A percentile compares a stretch with the other conserved stretches of the same genome.
phyloP scores from a whole-genome alignment of 2,329 filamentous ascomycete species.

The Fusarium praegraminearum region DNA sequence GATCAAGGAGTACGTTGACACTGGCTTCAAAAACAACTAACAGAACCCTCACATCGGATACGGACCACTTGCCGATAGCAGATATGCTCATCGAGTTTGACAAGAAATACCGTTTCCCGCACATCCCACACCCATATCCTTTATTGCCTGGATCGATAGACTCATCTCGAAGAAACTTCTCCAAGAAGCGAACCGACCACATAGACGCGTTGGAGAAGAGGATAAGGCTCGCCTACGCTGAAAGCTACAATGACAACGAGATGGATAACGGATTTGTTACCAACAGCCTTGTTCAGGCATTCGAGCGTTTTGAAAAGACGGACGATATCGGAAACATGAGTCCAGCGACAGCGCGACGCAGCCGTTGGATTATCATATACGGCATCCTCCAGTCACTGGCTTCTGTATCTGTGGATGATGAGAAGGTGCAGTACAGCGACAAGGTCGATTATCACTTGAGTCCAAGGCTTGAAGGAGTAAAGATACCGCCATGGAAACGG shows the following conservation, averaged over 20 bases:
- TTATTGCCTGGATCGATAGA: constrained; percentile 67
- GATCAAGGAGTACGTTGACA: constrained; percentile 73
- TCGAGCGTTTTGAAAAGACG: constrained; percentile 67
- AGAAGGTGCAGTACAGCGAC: constrained; percentile 63
- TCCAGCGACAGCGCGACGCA: constrained; percentile 66
- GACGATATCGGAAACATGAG: constrained; percentile 65
- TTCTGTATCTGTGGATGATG: constrained; percentile 68
- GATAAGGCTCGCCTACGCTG: constrained; percentile 68
- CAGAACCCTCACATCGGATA: constrained; percentile 62
- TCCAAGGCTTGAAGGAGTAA: constrained; percentile 58
- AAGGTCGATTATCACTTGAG: constrained; percentile 69
- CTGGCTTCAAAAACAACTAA: constrained; percentile 65
- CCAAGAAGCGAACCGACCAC: constrained; percentile 39
- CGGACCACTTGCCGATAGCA: constrained; percentile 69
- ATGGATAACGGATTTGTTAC: constrained; percentile 62
- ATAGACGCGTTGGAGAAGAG: constrained; percentile 58
- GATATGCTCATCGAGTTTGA: constrained; percentile 76
- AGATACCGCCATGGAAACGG: constrained; percentile 66
- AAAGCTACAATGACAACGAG: constrained; percentile 70
- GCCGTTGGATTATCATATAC: constrained; percentile 72
- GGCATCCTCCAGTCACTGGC: constrained; percentile 70
- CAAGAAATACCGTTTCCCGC: constrained; percentile 70
- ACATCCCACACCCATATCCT: constrained; percentile 76
- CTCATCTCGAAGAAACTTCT: constrained; percentile 52
- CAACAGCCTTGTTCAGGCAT: constrained; percentile 67